phyloP scores from a whole-genome alignment of 2,329 filamentous ascomycete genomes.

The Zasmidium citrigriseum region DNA sequence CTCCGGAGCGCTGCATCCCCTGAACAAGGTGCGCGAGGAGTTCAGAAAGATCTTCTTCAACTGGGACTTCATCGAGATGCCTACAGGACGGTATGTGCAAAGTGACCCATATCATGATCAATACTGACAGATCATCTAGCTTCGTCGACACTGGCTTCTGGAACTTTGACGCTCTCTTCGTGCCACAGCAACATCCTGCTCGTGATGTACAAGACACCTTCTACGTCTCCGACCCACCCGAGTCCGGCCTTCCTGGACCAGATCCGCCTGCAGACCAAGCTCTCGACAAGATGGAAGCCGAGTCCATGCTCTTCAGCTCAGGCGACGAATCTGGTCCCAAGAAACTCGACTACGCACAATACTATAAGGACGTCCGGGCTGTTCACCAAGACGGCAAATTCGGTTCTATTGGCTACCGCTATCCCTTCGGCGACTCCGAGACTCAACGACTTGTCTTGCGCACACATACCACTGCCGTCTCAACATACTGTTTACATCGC shows the following conservation, averaged over 20 bases:
- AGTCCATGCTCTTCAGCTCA: slow-evolving; percentile 55
- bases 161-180: slow-evolving; percentile 97
- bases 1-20: slow-evolving; percentile 50
- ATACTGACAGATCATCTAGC: slow-evolving; percentile 35
- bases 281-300: slow-evolving; percentile 52
- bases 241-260: slow-evolving; percentile 66
- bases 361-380: slow-evolving; percentile 83
- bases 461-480: slow-evolving; percentile 94
- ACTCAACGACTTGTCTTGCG: slow-evolving; percentile 83
- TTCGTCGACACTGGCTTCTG: slow-evolving; percentile 98
- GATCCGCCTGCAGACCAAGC: slow-evolving; percentile 53
- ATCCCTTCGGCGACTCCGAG: slow-evolving; percentile 89
- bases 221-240: slow-evolving; percentile 88
- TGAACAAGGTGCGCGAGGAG: slow-evolving; percentile 94
- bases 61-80: slow-evolving; percentile 99
- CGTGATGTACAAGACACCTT: slow-evolving; percentile 98
- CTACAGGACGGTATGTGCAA: slow-evolving; percentile 67
- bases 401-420: slow-evolving; percentile 93
- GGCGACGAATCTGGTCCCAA: slow-evolving; percentile 43
- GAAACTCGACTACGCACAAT: slow-evolving; percentile 71
- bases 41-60: slow-evolving; percentile 99
- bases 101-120: slow-evolving; percentile 45
- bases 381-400: slow-evolving; percentile 92
- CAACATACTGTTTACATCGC: slow-evolving; percentile 86
- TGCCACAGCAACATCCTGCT: slow-evolving; percentile 95